Evolutionary conservation across 257 asterid species (phyloP).

Genomic region (Solanum ossicruentum): DNA sequence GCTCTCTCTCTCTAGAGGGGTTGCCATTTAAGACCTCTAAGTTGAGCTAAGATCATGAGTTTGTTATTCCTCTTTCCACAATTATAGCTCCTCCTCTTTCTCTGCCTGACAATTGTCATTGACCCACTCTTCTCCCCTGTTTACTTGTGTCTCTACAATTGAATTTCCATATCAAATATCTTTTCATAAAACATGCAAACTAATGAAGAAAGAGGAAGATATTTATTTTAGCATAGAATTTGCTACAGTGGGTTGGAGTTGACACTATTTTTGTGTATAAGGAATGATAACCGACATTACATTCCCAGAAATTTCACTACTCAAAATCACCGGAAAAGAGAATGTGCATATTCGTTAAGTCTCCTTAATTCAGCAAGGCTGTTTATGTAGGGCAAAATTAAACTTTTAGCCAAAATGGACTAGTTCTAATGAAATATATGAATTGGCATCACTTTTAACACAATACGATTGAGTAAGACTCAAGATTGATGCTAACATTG

Average conservation of each 20-base stretch:
- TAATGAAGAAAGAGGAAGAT: no score
- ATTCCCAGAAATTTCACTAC: not conserved
- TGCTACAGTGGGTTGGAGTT: no score
- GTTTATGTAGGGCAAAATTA: slow-evolving; percentile 19
- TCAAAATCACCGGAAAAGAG: not conserved
- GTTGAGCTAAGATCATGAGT: not conserved
- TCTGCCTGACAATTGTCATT: not conserved
- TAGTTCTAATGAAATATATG: not conserved
- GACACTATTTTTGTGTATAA: no score
- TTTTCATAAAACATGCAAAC: no score
- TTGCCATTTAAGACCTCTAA: slow-evolving; percentile 1
- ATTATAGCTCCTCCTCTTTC: not conserved
- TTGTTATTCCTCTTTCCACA: not conserved
- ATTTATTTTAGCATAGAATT: no score
- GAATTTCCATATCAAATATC: no score
- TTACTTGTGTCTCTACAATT: no score
- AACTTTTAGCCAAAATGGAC: not conserved
- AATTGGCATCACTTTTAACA: slow-evolving; percentile 1
- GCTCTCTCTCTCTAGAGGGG: not conserved
- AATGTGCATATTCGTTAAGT: not conserved
- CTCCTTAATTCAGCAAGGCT: slow-evolving; percentile 5
- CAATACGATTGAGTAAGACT: not conserved
- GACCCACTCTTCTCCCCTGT: not conserved
- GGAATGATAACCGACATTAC: not conserved
- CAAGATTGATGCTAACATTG: not conserved